These are phyloP conservation scores for Prototheca stagnorum DNA, from an alignment of 163 green algal genomes.

Conservation along the genomic window DNA sequence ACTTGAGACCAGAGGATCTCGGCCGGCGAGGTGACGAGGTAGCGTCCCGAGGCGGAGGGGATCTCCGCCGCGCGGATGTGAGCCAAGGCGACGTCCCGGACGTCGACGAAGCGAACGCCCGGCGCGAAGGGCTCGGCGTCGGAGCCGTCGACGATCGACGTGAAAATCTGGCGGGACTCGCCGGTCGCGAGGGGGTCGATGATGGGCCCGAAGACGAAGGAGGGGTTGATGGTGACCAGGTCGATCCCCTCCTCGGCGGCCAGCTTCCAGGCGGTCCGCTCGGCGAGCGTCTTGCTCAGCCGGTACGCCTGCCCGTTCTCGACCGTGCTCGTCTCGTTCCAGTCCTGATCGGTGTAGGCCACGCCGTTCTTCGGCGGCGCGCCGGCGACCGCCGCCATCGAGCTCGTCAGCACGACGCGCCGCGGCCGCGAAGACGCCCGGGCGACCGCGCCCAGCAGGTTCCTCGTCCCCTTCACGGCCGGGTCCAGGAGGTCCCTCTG, in stretches of 20 bases:
- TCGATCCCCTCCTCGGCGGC: slow-evolving; percentile 34
- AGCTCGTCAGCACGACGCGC: slow-evolving; percentile 59
- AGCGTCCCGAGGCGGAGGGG: slow-evolving; percentile 29
- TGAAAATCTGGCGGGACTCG: too few relatives aligned
- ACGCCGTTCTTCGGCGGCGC: slow-evolving; percentile 10
- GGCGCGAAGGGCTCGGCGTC: not conserved
- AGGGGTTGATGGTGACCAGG: too few relatives aligned
- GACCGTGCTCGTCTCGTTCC: slow-evolving; percentile 40
- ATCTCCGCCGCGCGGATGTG: slow-evolving; percentile 49
- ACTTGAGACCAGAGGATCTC: too few relatives aligned
- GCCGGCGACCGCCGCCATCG: slow-evolving; percentile 39
- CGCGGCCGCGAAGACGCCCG: not conserved
- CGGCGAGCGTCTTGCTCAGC: slow-evolving; percentile 37
- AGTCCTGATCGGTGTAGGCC: slow-evolving; percentile 54
- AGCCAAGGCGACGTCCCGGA: slow-evolving; percentile 49
- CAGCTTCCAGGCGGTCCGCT: slow-evolving; percentile 41
- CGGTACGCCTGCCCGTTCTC: slow-evolving; percentile 43
- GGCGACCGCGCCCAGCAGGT: slow-evolving; percentile 32
- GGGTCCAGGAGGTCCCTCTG: slow-evolving; percentile 46
- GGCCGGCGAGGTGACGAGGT: too few relatives aligned
- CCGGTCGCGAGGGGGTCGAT: slow-evolving; percentile 10
- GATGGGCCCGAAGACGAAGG: slow-evolving; percentile 61
- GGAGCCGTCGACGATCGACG: slow-evolving; percentile 37
- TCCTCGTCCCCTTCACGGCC: slow-evolving; percentile 48
- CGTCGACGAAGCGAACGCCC: slow-evolving; percentile 25